Base-by-base conservation (phyloP, 805 yeast species). In the Pachysolen tannophilus region DNA sequence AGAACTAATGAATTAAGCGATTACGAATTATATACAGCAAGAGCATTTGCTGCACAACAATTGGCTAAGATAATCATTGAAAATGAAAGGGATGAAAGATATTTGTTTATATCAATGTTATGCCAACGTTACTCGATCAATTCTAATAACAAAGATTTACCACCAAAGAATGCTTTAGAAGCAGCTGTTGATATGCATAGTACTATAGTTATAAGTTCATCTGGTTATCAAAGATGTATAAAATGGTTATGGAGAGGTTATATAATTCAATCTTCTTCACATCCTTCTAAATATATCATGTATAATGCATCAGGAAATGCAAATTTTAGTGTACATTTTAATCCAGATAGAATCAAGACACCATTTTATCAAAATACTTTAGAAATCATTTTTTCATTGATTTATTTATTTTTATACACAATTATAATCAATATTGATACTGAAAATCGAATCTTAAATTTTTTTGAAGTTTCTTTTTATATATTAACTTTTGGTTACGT, bases 231-330 rank as follows among this genome's bases (percentile, higher is more conserved):
- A 56, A 62, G 94, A 35, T 84, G 95, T 59, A 69, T 85, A 48
- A 76, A 79, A 45, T 86, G 95, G 94, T 56, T 86, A 32, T 86
- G 96, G 96, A 64, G 88, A 38, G 96, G 96, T 20, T 84, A 95
- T 94, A 82, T 86, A 42, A 68, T 82, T 33, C 95, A 85, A 56
- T 72, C 81, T 16, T 72, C 77, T 9, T 55, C 53, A 10, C 85
- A 84, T 50, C 84, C 92, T 5, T 67, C 72, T 17, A 75, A 77
- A 11, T 86, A 81, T 47, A 78, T 74, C 18, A 49, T 78, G 37
- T 84, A 80, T 53, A 70, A 67, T 41, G 76, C 75, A 1, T 70
- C 78, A 10, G 65, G 75, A 1, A 73, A 77, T 17, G 60, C 75
- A 4, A 60, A 66, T 10, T 61, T 82, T 39, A 43, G 57, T 35